Conservation (phyloP, 2,329 filamentous ascomycete genomes). For the Trichoderma koningii region DNA sequence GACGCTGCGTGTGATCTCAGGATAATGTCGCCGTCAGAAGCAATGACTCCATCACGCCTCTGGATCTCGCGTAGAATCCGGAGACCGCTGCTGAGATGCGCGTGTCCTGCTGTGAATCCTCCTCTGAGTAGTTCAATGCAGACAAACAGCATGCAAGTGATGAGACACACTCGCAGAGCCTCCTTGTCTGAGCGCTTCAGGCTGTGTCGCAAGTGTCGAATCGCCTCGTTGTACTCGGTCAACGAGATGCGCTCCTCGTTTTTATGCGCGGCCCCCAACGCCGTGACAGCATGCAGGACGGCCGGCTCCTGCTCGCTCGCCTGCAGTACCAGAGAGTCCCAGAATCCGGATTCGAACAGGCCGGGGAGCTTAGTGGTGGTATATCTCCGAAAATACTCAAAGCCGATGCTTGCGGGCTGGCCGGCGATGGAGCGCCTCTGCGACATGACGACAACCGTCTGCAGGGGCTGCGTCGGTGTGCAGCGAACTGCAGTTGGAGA, state of each 20-base stretch:
- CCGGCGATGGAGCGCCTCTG: slow-evolving; percentile 11
- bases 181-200: slow-evolving; percentile 32
- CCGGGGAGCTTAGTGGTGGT: slow-evolving; percentile 39
- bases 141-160: slow-evolving; percentile 46
- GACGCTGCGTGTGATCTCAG: slow-evolving; percentile 20
- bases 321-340: slow-evolving; percentile 44
- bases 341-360: slow-evolving; percentile 41
- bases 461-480: not conserved
- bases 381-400: slow-evolving; percentile 31
- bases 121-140: slow-evolving; percentile 45
- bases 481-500: not conserved
- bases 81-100: slow-evolving; percentile 39
- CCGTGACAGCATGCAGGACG: slow-evolving; percentile 46
- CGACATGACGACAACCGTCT: slow-evolving; percentile 14
- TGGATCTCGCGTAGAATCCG: slow-evolving; percentile 34
- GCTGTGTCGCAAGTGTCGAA: slow-evolving; percentile 39
- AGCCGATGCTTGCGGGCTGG: slow-evolving; percentile 30
- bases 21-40: slow-evolving; percentile 17
- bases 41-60: slow-evolving; percentile 9
- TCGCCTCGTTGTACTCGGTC: slow-evolving; percentile 45
- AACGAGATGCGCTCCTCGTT: slow-evolving; percentile 34
- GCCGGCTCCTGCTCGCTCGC: slow-evolving; percentile 43
- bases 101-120: slow-evolving; percentile 33
- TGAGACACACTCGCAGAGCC: slow-evolving; percentile 42
- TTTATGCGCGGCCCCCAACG: slow-evolving; percentile 43